Evolutionary conservation across 768 basidiomycete species (phyloP), one percentile per base, ranked within the genome.

Genomic region (Pleurotus platypus): DNA sequence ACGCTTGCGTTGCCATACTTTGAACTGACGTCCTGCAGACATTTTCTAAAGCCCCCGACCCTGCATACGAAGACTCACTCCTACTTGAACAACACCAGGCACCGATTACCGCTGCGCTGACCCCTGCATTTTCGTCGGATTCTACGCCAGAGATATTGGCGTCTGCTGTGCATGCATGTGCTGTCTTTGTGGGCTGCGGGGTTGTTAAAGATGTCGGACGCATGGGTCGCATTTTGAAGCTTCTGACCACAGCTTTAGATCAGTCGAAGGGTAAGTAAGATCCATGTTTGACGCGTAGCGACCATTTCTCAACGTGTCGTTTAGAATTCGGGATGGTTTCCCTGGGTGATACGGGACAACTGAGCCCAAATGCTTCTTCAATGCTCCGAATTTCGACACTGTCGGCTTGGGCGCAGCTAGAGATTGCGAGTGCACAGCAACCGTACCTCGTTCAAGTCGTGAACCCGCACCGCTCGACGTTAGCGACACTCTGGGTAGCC

Each of bases 31-130:
- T 30, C 8, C 8, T 6, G 6, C 57, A 98, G 96, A 83, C 89
- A 55, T 99, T 99, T 70, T 83, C 92, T 2, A 72, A 77, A 26
- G 82, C 91, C 5, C 90, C 92, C 0, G 97, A 99, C 72, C 92
- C 94, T 2, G 94, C 94, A 53, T 98, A 93, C 63, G 90, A 92
- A 35, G 92, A 92, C 58, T 85, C 91, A 0, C 77, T 95, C 4
- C 76, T 99, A 2, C 81, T 99, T 12, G 96, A 99, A 67, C 97
- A 99, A 69, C 90, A 97, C 69, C 97, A 99, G 72, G 96, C 97
- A 0, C 96, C 97, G 0, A 96, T 99, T 58, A 97, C 96, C 2
- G 94, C 97, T 16, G 97, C 97, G 0, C 79, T 98, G 15, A 98
- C 96, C 0, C 96, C 97, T 0, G 94, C 94, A 0, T 98, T 99